phyloP scores from a whole-genome alignment of 169 alveolate species.

The Amoebophrya sp. region DNA sequence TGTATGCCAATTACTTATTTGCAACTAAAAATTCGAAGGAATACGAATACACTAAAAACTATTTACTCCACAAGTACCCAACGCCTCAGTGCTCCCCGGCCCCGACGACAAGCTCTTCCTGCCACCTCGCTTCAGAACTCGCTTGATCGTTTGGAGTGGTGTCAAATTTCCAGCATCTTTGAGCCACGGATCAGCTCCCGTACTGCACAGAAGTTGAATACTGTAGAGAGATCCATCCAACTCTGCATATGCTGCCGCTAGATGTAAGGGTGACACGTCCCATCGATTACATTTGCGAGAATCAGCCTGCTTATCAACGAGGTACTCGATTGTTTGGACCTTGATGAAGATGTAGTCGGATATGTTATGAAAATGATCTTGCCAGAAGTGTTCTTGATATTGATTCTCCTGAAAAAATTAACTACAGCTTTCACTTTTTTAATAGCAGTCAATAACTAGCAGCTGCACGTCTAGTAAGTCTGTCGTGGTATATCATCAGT shows the following conservation, averaged over 20 bases:
- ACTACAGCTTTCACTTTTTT: too few relatives aligned
- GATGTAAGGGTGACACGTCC: neutral
- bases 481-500: too few relatives aligned
- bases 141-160: neutral
- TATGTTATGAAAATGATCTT: too few relatives aligned
- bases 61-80: too few relatives aligned
- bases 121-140: neutral
- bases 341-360: too few relatives aligned
- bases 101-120: neutral
- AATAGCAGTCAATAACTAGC: too few relatives aligned
- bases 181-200: neutral
- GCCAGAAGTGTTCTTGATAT: too few relatives aligned
- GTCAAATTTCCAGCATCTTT: neutral
- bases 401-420: too few relatives aligned
- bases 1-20: too few relatives aligned
- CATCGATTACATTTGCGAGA: neutral
- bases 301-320: neutral
- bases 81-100: neutral
- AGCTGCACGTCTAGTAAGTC: too few relatives aligned
- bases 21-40: too few relatives aligned
- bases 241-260: neutral
- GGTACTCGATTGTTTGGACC: slow-evolving; percentile 21
- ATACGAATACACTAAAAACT: too few relatives aligned
- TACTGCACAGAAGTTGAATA: neutral
- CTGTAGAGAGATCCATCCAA: neutral